A percentile compares a stretch with the other conserved stretches of the same genome.
Conservation (phyloP, 495 filamentous ascomycete species). For the Cryomyces minteri region DNA sequence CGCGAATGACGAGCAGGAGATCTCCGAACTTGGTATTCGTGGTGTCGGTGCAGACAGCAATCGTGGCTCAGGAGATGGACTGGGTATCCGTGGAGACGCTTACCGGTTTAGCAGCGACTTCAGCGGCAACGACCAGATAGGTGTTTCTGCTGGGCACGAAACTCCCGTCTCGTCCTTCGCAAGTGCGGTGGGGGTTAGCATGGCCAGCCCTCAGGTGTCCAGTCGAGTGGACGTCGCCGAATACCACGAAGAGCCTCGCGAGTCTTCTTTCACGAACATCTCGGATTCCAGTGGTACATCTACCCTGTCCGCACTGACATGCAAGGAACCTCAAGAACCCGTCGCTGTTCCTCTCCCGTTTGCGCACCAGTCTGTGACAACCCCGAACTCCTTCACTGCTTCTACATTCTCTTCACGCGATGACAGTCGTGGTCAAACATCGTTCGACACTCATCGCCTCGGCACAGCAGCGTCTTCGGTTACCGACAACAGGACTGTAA, state of each 20-base stretch:
- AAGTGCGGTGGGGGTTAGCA: no score
- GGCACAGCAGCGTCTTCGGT: constrained; percentile 54
- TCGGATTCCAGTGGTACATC: constrained; percentile 40
- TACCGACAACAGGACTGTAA: constrained; percentile 45
- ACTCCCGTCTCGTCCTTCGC: no score
- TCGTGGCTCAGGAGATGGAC: no score
- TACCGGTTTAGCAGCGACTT: no score
- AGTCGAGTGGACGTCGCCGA: constrained; percentile 23
- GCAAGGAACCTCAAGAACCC: constrained; percentile 23
- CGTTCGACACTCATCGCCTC: constrained; percentile 47
- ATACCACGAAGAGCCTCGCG: constrained; percentile 23
- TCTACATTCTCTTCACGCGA: constrained; percentile 31
- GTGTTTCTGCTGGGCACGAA: no score
- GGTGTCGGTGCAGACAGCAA: no score
- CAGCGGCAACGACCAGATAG: no score
- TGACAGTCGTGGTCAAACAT: constrained; percentile 15
- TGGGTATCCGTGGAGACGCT: no score
- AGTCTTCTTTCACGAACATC: constrained; percentile 26
- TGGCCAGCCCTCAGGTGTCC: background rate
- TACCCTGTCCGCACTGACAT: constrained; percentile 4
- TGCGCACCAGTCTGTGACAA: no score
- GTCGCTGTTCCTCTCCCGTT: constrained; percentile 13
- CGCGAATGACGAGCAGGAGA: constrained; percentile 20
- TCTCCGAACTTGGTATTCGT: no score
- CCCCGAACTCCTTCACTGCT: constrained; percentile 3